A percentile compares a stretch with the other conserved stretches of the same genome.
Evolutionary conservation across 2,329 filamentous ascomycete genomes (phyloP).

Genomic region (Zasmidium cellare): DNA sequence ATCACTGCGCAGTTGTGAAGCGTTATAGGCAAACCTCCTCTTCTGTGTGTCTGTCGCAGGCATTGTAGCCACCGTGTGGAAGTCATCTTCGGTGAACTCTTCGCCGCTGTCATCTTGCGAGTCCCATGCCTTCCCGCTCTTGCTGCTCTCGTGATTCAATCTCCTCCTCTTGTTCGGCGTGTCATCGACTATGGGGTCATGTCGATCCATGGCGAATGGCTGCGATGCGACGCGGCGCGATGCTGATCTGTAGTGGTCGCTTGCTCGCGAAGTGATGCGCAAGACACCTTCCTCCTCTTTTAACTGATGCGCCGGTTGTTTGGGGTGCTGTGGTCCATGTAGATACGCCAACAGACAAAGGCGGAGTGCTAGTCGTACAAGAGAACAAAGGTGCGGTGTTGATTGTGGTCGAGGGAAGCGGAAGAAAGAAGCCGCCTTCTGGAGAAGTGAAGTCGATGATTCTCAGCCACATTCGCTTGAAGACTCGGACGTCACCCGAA

Average conservation of each 20-base stretch:
- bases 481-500: background rate
- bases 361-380: background rate
- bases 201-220: constrained; percentile 19
- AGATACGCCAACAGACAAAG: background rate
- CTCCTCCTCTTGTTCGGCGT: constrained; percentile 38
- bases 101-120: constrained; percentile 49
- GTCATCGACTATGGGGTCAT: constrained; percentile 35
- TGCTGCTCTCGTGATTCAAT: constrained; percentile 19
- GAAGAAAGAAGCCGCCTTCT: background rate
- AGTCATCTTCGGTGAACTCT: constrained; percentile 50
- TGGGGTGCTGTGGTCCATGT: background rate
- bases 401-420: background rate
- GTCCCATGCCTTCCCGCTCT: constrained; percentile 26
- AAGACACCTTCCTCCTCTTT: background rate
- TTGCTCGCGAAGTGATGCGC: background rate
- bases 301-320: background rate
- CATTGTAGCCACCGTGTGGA: constrained; percentile 48
- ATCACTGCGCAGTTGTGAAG: constrained; percentile 25
- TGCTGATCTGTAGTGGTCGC: background rate
- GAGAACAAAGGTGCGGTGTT: background rate
- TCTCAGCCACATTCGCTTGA: background rate
- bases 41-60: constrained; percentile 29
- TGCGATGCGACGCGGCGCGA: background rate
- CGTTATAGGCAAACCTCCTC: constrained; percentile 21
- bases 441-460: background rate